These are phyloP conservation scores for Amylocarpus encephaloides DNA, from an alignment of 2,329 filamentous ascomycete species.

Conservation along the genomic window DNA sequence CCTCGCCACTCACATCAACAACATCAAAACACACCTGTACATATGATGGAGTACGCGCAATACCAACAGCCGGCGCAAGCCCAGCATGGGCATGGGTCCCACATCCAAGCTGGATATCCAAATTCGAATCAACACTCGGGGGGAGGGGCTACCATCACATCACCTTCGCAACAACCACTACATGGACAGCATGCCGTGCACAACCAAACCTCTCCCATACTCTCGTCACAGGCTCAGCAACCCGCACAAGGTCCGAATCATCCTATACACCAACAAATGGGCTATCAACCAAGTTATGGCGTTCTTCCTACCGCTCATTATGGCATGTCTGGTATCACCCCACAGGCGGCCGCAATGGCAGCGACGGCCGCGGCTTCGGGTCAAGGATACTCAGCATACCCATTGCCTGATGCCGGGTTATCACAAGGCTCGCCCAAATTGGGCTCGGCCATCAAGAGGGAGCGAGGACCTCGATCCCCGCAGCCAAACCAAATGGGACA, in stretches of 20 bases:
- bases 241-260: conserved; percentile 55
- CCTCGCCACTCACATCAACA: conserved; percentile 20
- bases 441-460: conserved; percentile 60
- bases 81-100: conserved; percentile 56
- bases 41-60: conserved; percentile 70
- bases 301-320: conserved; percentile 78
- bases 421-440: conserved; percentile 72
- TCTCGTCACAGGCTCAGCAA: conserved; percentile 72
- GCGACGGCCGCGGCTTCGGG: conserved; percentile 86
- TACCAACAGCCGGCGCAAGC: conserved; percentile 55
- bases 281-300: conserved; percentile 73
- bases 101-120: conserved; percentile 56
- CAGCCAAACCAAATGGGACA: conserved; percentile 45
- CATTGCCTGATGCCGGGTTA: conserved; percentile 63
- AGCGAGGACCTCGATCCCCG: conserved; percentile 72
- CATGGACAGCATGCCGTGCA: conserved; percentile 53
- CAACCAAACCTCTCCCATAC: conserved; percentile 70
- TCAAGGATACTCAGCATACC: conserved; percentile 56
- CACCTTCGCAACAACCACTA: conserved; percentile 64
- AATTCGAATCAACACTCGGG: conserved; percentile 49
- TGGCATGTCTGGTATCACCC: conserved; percentile 63
- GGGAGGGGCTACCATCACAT: conserved; percentile 52
- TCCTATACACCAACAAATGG: conserved; percentile 61
- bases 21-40: conserved; percentile 27
- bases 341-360: conserved; percentile 84